Base-by-base conservation (phyloP, 2,329 filamentous ascomycete genomes). In the Aspergillus spinulosporus region DNA sequence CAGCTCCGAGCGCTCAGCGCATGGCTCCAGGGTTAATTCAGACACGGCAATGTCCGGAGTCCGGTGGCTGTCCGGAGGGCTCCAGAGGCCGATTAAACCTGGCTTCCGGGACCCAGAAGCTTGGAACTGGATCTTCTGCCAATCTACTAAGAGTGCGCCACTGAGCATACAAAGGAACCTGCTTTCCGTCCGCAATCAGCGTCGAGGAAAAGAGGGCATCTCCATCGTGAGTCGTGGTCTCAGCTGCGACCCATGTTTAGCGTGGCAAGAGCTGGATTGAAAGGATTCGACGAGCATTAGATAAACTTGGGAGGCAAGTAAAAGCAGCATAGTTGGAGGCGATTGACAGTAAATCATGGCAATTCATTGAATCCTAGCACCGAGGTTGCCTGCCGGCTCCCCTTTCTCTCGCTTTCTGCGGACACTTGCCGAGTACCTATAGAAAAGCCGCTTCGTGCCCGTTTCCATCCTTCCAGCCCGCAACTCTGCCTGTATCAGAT, bases 191-290 rank as follows among this genome's bases (percentile, higher is more conserved):
- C 7, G 34, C 50, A 21, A 21, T 21, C 21, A 21, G 21, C 21
- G 21, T 21, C 36, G 45, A 50, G 29, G 28, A 52, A 31, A 6
- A 21, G 34, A 39, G 34, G 36, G 39, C 9, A 46, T 32, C 43
- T 42, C 21, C 51, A 7, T 40, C 6, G 26, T 11, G 21, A 52
- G 11, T 45, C 49, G 40, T 40, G 31, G 32, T 31, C 42, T 12
- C 42, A 67, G 67, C 62, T 66, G 62, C 66, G 62, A 59, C 68
- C 64, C 67, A 67, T 69, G 68, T 64, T 62, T 67, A 64, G 54
- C 50, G 56, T 59, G 58, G 64, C 56, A 51, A 57, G 26, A 37
- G 34, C 26, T 11, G 32, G 21, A 39, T n/a, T 7, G 29, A 43
- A 46, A 46, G 40, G 39, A 52, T 39, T 46, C 21, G 50, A 6